Base-by-base conservation (phyloP, 768 basidiomycete genomes). In the Suillus occidentalis region DNA sequence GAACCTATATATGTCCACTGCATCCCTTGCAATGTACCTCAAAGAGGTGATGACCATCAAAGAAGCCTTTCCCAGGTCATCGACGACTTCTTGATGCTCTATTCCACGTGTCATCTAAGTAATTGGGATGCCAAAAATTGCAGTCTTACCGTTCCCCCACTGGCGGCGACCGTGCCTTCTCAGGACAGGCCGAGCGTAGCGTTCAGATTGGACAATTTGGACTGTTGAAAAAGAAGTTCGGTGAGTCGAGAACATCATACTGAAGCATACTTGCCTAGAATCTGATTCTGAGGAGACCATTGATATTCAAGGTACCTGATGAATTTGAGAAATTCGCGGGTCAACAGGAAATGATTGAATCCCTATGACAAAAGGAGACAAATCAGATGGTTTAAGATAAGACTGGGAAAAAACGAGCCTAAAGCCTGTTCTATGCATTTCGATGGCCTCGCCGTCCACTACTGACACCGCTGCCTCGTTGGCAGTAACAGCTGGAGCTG, bases 181-280 rank as follows among this genome's bases (percentile, higher is more conserved):
- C 62, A 99, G 85, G 71, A 99, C 97, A 64, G 97, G 96, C 82
- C 99, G 97, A 52, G 97, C 96, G 71, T 98, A 99, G 79, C 97
- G 99, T 83, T 99, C 97, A 83, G 99, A 97, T 82, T 99, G 97
- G 68, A 99, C 97, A 83, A 99, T 97, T 82, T 99, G 97, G 68
- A 99, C 97, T 99, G 72, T 20, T 22, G 39, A 50, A 10, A 25
- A 60, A 20, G 37, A 42, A 55, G 31, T 45, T 63, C 50, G 10
- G 50, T 61, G 52, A 65, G 64, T 53, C 45, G 59, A 63, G n/a
- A 37, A 40, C 2, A 20, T 45, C 36, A 43, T 55, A 9, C 56
- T 7, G 31, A 10, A 62, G 72, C 82, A 63, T 70, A 97, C 97
- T 97, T 86, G 99, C 97, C 59, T 43, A 43, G 18, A 20, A 5